Percentiles rank a stretch among this genome's conserved stretches.
Evolutionary conservation across 345 rosid genomes (phyloP).

Genomic region (Tarenaya hassleriana): DNA sequence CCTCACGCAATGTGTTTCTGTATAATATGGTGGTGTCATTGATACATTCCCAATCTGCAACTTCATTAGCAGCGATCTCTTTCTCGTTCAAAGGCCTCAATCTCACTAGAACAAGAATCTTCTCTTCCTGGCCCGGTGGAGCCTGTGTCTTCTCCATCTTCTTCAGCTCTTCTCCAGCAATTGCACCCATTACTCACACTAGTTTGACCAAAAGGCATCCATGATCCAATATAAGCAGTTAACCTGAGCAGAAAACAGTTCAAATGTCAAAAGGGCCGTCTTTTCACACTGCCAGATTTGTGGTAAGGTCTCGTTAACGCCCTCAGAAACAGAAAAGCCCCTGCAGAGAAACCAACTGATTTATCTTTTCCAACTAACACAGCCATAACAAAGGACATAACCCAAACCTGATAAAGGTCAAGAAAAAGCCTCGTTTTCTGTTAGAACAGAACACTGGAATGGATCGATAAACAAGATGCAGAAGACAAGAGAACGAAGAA

Average conservation of each 20-base stretch:
- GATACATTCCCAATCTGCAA: constrained; percentile 97
- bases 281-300: constrained; percentile 37
- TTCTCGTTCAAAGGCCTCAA: constrained; percentile 89
- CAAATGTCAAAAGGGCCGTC: constrained; percentile 37
- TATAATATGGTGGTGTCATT: constrained; percentile 73
- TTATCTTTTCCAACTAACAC: constrained; percentile 43
- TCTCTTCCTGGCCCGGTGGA: constrained; percentile 60
- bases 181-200: constrained; percentile 62
- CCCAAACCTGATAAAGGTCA: constrained; percentile 30
- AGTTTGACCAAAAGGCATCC: constrained; percentile 23
- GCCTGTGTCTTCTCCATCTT: constrained; percentile 69
- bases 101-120: constrained; percentile 86
- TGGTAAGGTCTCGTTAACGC: constrained; percentile 16
- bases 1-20: constrained; percentile 90
- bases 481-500: background rate
- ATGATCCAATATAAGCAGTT: constrained; percentile 22
- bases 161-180: constrained; percentile 61
- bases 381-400: constrained; percentile 33
- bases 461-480: constrained; percentile 13
- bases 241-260: constrained; percentile 28
- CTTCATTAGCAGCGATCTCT: constrained; percentile 67
- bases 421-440: constrained; percentile 34
- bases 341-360: constrained; percentile 41
- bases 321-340: constrained; percentile 29
- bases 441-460: too few relatives aligned